Conservation (phyloP, 1,284 basidiomycete genomes). For the Apiotrichum akiyoshidainum region DNA sequence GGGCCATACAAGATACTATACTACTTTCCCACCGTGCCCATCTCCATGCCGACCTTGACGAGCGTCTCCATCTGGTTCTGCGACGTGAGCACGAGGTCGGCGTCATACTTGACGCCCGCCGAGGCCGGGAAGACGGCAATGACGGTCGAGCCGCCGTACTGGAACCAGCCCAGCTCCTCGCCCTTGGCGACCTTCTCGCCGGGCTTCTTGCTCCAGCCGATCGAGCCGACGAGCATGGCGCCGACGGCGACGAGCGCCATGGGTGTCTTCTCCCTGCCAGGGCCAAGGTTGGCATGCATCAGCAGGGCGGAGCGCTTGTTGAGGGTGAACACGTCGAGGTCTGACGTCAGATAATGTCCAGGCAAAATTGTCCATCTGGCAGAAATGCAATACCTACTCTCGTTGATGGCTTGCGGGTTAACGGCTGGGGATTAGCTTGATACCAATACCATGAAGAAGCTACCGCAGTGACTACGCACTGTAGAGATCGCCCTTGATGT, state of each 20-base stretch:
- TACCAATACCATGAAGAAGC: neutral
- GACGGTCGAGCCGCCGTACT: constrained; percentile 56
- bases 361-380: too few species aligned
- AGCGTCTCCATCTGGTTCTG: constrained; percentile 64
- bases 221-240: constrained; percentile 58
- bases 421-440: constrained; percentile 26
- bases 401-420: constrained; percentile 73
- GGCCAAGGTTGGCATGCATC: constrained; percentile 49
- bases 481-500: constrained; percentile 50
- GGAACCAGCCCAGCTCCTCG: constrained; percentile 56
- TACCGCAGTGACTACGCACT: constrained; percentile 26
- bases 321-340: constrained; percentile 19
- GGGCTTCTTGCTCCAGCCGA: constrained; percentile 50
- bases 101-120: constrained; percentile 59
- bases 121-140: constrained; percentile 61
- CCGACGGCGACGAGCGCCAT: constrained; percentile 48
- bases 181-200: constrained; percentile 52
- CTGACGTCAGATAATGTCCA: constrained; percentile 8
- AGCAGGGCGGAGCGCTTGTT: constrained; percentile 23
- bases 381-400: constrained; percentile 40
- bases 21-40: constrained; percentile 24
- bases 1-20: too few species aligned
- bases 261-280: constrained; percentile 33
- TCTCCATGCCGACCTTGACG: constrained; percentile 60
- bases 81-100: constrained; percentile 64